Base-by-base conservation (phyloP, 2,329 filamentous ascomycete genomes). In the Talaromyces sp. region DNA sequence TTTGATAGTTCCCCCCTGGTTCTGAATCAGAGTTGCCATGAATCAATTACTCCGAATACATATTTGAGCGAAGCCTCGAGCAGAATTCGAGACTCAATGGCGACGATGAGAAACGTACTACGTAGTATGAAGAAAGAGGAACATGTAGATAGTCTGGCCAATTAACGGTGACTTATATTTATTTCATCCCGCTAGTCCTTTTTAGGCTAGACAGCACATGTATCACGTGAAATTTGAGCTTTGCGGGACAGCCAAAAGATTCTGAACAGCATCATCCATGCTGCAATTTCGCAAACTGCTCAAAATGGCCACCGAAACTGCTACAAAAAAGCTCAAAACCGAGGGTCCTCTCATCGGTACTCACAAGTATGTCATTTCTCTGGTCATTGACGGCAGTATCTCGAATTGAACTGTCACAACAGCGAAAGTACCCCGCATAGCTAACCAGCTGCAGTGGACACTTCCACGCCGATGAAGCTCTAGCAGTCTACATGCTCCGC, bases 381-480 rank as follows among this genome's bases (percentile, higher is more conserved):
- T 45, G 31, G 52, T 50, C 35, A 11, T 33, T 43, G 52, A 49
- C 22, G 11, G 19, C n/a, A 47, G 39, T 54, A 41, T 27, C n/a
- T 19, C 22, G 45, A 50, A 56, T 19, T 58, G 59, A 50, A 56
- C 19, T 58, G 24, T 11, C 27, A 45, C 13, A 16, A 16, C 24
- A 16, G 19, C n/a, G 37, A 56, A 49, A n/a, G 33, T 62, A 65
- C 63, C 63, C 63, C 58, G 50, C 58, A 52, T 49, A 64, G 41
- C 60, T 68, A 68, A 66, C 58, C 68, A 67, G 66, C 57, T 31
- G 3, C 67, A 86, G 84, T 81, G 95, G 95, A 71, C 93, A 97
- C 84, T 99, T 99, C 86, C 95, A 99, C 83, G 95, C 95, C 77
- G 95, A 99, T 79, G 95, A 99, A 83, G 94, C 95, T 67, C 88